These are phyloP conservation scores for Ophiostoma perfectum DNA, from an alignment of 2,329 filamentous ascomycete genomes.

Conservation along the genomic window DNA sequence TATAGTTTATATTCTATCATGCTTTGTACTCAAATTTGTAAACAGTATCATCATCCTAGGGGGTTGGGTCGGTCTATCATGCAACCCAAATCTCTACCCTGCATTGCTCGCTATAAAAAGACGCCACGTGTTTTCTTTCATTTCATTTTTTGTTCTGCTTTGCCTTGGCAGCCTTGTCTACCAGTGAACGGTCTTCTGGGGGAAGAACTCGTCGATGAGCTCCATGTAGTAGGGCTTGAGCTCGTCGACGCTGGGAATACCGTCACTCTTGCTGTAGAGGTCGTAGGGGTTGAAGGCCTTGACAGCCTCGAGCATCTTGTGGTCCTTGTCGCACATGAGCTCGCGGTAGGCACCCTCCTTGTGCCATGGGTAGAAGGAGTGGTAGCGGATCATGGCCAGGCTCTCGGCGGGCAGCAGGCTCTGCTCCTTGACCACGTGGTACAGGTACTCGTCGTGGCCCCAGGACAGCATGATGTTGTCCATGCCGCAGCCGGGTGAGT, in stretches of 20 bases:
- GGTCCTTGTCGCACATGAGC: conserved; percentile 78
- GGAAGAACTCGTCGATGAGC: conserved; percentile 70
- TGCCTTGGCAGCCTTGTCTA: conserved; percentile 32
- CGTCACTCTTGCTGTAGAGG: conserved; percentile 86
- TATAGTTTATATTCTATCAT: not conserved
- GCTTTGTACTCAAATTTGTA: not conserved
- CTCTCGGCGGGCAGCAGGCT: conserved; percentile 72
- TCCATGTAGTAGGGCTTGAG: conserved; percentile 75
- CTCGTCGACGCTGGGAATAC: conserved; percentile 66
- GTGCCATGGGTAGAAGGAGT: conserved; percentile 93
- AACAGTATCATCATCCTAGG: not conserved
- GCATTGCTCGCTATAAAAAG: not conserved
- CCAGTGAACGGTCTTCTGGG: conserved; percentile 63
- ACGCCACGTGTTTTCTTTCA: not conserved
- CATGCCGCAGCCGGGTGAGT: conserved; percentile 69
- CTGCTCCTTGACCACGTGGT: conserved; percentile 81
- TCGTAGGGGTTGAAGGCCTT: conserved; percentile 88
- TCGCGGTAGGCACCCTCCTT: conserved; percentile 70
- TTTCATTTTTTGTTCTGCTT: not conserved
- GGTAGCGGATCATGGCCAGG: conserved; percentile 88
- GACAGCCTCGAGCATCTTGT: conserved; percentile 73
- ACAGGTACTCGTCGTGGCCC: conserved; percentile 86
- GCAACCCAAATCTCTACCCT: not conserved
- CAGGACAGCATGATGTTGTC: conserved; percentile 86
- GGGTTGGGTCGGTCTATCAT: not conserved